These are phyloP conservation scores for Gossypium mustelinum DNA, from an alignment of 345 rosid species.

Conservation along the genomic window DNA sequence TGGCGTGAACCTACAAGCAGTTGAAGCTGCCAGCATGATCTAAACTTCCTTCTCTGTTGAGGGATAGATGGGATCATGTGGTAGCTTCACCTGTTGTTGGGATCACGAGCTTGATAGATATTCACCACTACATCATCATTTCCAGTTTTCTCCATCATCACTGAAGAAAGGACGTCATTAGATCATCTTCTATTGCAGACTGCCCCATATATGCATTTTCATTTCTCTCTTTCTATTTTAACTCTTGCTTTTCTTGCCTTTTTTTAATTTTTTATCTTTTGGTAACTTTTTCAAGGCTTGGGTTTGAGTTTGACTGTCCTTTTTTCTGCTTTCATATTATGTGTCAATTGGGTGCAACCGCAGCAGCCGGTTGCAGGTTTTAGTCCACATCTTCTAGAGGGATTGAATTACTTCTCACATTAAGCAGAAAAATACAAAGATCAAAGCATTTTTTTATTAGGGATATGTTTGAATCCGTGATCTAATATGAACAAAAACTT, in stretches of 20 bases:
- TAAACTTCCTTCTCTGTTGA: constrained; percentile 24
- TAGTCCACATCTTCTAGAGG: background rate
- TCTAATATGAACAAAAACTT: too few species aligned
- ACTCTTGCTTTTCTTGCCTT: background rate
- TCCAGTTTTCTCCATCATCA: background rate
- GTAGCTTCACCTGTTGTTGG: constrained; percentile 51
- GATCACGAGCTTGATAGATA: constrained; percentile 22
- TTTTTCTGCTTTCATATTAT: background rate
- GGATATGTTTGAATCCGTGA: too few species aligned
- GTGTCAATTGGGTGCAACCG: background rate
- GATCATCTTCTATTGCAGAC: background rate
- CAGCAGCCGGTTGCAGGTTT: constrained; percentile 13
- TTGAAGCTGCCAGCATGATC: constrained; percentile 68
- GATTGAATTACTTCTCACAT: background rate
- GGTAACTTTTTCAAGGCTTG: background rate
- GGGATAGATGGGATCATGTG: constrained; percentile 43
- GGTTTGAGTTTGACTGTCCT: background rate
- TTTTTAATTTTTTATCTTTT: too few species aligned
- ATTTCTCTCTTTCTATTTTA: background rate
- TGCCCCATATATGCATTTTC: background rate
- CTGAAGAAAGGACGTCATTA: background rate
- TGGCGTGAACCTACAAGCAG: constrained; percentile 31
- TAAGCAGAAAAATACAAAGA: too few species aligned
- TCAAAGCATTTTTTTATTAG: too few species aligned
- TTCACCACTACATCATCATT: background rate